Percentiles rank a stretch among this genome's conserved stretches.
Evolutionary conservation across 2,329 filamentous ascomycete genomes (phyloP).

Genomic region (Ophiognomonia clavigignenti-juglandacearum): DNA sequence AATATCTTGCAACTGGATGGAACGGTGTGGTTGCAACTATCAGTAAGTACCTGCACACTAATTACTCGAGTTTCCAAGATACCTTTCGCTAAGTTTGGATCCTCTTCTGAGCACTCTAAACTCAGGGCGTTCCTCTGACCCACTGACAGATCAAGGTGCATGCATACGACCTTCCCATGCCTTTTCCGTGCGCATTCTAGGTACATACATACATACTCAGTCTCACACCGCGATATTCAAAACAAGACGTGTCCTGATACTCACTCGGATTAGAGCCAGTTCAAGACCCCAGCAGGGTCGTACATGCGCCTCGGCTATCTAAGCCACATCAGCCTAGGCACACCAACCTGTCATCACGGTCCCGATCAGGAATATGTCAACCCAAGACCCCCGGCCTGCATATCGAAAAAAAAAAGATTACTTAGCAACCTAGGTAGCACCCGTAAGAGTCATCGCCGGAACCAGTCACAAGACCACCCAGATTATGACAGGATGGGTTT

Average conservation of each 20-base stretch:
- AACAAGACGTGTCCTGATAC: no score
- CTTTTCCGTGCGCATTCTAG: not conserved
- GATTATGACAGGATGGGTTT: not conserved
- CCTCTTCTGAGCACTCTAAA: no score
- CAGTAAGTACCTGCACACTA: not conserved
- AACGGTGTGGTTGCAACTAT: not conserved
- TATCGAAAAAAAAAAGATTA: no score
- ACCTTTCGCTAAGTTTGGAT: no score
- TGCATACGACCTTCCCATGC: not conserved
- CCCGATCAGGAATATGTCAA: constrained; percentile 3
- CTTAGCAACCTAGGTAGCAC: no score
- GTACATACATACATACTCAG: not conserved
- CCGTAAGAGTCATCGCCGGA: constrained; percentile 7
- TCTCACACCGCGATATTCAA: constrained; percentile 12
- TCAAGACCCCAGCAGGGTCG: no score
- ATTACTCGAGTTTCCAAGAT: no score
- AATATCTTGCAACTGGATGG: not conserved
- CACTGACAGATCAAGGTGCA: no score
- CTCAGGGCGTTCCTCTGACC: no score
- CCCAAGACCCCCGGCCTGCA: constrained; percentile 2
- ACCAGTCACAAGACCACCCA: constrained; percentile 1
- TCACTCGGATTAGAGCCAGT: no score
- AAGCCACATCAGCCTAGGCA: constrained; percentile 8
- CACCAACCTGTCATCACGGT: constrained; percentile 8
- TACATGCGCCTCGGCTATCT: no score